phyloP scores from a whole-genome alignment of 371 early-diverging fungal genomes.

The Dichotomocladium elegans region DNA sequence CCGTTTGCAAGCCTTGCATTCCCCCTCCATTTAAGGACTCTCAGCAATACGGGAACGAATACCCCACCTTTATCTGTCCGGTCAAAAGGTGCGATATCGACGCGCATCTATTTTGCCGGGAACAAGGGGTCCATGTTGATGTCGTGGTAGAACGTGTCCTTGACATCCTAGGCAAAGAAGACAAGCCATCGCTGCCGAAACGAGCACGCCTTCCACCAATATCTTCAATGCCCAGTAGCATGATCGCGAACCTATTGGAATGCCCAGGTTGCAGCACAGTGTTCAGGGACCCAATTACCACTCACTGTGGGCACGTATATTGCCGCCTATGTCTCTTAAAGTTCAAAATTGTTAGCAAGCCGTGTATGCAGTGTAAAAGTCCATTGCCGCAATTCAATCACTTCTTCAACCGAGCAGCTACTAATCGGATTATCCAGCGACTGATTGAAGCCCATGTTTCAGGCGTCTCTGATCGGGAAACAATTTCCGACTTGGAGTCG shows the following conservation, averaged over 20 bases:
- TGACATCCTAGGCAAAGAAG: too few species aligned
- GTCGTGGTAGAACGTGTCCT: background rate
- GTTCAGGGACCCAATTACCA: slow-evolving; percentile 56
- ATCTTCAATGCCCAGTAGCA: too few species aligned
- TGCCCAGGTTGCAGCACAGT: slow-evolving; percentile 57
- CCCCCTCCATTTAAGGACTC: slow-evolving; percentile 4
- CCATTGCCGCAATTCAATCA: slow-evolving; percentile 24
- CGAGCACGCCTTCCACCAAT: too few species aligned
- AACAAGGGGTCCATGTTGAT: slow-evolving; percentile 2
- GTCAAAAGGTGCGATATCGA: slow-evolving; percentile 16
- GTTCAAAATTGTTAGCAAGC: slow-evolving; percentile 11
- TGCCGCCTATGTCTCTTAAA: slow-evolving; percentile 56
- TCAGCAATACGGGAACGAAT: too few species aligned
- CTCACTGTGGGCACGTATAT: slow-evolving; percentile 69
- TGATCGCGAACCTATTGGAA: slow-evolving; percentile 35
- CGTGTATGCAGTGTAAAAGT: slow-evolving; percentile 18
- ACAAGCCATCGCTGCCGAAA: too few species aligned
- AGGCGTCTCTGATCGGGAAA: too few species aligned
- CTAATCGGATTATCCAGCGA: background rate
- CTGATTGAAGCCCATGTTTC: too few species aligned
- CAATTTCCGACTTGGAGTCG: too few species aligned
- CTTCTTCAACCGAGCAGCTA: slow-evolving; percentile 15
- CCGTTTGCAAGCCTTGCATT: slow-evolving; percentile 37
- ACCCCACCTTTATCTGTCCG: slow-evolving; percentile 32
- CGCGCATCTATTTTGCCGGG: slow-evolving; percentile 31